Conservation (phyloP, 805 yeast genomes). For the Teunomyces cretensis region DNA sequence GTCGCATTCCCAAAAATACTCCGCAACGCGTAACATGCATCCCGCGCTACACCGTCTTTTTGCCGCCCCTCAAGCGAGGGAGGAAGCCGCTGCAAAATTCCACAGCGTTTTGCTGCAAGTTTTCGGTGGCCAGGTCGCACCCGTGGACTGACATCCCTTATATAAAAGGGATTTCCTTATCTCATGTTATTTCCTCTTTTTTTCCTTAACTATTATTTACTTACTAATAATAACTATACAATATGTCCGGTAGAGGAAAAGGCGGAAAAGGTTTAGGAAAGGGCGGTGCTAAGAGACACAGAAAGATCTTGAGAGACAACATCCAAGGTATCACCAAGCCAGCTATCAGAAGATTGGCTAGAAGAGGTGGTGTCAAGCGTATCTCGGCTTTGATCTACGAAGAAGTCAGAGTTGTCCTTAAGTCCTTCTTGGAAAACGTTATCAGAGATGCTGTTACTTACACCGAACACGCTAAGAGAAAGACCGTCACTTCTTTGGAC, state of each 20-base stretch:
- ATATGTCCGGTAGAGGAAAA: conserved; percentile 99
- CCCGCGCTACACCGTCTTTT: neutral
- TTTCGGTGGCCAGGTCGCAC: conserved; percentile 9
- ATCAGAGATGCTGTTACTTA: conserved; percentile 99
- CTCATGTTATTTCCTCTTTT: conserved; percentile 5
- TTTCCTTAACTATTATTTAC: conserved; percentile 15
- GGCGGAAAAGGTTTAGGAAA: conserved; percentile 99
- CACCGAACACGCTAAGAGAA: conserved; percentile 99
- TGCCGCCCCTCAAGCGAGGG: conserved; percentile 1
- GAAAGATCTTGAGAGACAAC: conserved; percentile 99
- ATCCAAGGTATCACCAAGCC: conserved; percentile 99
- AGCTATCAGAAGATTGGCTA: conserved; percentile 99
- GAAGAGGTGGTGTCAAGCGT: conserved; percentile 99
- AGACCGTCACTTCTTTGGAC: conserved; percentile 98
- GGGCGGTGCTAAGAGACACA: conserved; percentile 99
- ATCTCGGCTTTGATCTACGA: conserved; percentile 98
- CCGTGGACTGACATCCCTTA: neutral
- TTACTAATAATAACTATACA: conserved; percentile 12
- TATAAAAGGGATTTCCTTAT: conserved; percentile 3
- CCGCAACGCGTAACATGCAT: neutral
- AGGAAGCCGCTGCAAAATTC: neutral
- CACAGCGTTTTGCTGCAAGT: neutral
- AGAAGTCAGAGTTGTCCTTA: conserved; percentile 96
- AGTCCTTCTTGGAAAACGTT: conserved; percentile 93
- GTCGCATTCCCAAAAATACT: conserved; percentile 3